Percentiles rank a stretch among this genome's conserved stretches.
Conservation (phyloP, 23 red algal genomes). For the Porphyridium purpureum region DNA sequence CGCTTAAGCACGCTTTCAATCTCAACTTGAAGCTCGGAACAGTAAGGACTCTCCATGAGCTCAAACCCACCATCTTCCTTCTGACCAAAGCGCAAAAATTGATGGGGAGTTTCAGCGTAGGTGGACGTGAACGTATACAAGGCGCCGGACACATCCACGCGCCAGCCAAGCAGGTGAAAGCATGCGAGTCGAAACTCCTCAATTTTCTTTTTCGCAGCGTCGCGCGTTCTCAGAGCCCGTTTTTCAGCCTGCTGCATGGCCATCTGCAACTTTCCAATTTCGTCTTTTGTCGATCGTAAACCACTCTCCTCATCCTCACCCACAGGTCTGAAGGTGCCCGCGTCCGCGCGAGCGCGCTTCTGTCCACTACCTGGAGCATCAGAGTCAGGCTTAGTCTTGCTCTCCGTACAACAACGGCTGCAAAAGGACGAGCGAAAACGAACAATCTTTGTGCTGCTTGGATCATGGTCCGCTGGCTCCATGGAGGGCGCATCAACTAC, state of each 20-base stretch:
- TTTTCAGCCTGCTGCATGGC: constrained; percentile 3
- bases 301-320: too few relatives aligned
- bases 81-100: not conserved
- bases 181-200: not conserved
- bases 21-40: not conserved
- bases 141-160: not conserved
- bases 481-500: too few relatives aligned
- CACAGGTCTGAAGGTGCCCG: too few relatives aligned
- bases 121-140: not conserved
- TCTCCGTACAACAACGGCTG: too few relatives aligned
- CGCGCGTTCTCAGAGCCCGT: not conserved
- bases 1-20: not conserved
- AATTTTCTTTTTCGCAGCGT: not conserved
- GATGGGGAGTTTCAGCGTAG: not conserved
- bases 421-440: too few relatives aligned
- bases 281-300: too few relatives aligned
- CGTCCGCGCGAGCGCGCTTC: too few relatives aligned
- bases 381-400: too few relatives aligned
- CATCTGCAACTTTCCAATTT: too few relatives aligned
- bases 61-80: not conserved
- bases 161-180: not conserved
- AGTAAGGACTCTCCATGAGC: not conserved
- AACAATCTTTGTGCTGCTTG: too few relatives aligned
- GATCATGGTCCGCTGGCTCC: too few relatives aligned
- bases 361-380: too few relatives aligned